Percentiles rank a stretch among this genome's conserved stretches.
Evolutionary conservation across 768 basidiomycete genomes (phyloP).

Genomic region (Lactifluus rugatus): DNA sequence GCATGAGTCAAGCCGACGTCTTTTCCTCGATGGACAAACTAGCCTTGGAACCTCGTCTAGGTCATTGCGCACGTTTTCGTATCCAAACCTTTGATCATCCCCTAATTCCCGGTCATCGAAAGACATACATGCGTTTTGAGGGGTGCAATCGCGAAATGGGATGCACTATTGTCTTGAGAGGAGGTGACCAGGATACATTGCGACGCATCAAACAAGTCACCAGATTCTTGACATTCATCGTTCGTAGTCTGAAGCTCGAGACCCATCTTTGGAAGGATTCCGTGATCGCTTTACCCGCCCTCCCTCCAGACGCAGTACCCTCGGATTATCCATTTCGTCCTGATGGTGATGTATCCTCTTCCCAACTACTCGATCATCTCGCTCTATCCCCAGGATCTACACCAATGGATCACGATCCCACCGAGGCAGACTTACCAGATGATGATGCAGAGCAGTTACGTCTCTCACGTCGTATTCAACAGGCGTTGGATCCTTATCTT

Average conservation of each 20-base stretch:
- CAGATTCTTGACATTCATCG: constrained; percentile 84
- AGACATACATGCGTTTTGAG: constrained; percentile 98
- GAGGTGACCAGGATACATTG: constrained; percentile 73
- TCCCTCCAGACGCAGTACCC: constrained; percentile 59
- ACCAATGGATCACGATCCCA: background rate
- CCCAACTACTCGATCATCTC: background rate
- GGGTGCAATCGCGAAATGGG: constrained; percentile 90
- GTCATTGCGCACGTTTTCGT: constrained; percentile 76
- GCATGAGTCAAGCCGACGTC: constrained; percentile 91
- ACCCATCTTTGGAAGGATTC: constrained; percentile 90
- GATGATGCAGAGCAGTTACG: constrained; percentile 63
- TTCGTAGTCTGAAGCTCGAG: constrained; percentile 89
- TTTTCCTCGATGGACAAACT: constrained; percentile 94
- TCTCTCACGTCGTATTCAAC: constrained; percentile 68
- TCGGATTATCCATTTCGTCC: constrained; percentile 21
- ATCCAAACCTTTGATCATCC: constrained; percentile 93
- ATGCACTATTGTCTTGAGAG: constrained; percentile 87
- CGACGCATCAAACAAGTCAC: constrained; percentile 86
- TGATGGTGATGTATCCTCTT: background rate
- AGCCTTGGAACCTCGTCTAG: constrained; percentile 79
- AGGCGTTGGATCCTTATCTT: constrained; percentile 74
- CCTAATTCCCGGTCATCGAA: constrained; percentile 86
- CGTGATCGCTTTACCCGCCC: constrained; percentile 61
- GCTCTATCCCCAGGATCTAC: background rate
- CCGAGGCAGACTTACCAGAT: constrained; percentile 37